These are phyloP conservation scores for Agrocybe praecox DNA, from an alignment of 768 basidiomycete species.

Conservation along the genomic window DNA sequence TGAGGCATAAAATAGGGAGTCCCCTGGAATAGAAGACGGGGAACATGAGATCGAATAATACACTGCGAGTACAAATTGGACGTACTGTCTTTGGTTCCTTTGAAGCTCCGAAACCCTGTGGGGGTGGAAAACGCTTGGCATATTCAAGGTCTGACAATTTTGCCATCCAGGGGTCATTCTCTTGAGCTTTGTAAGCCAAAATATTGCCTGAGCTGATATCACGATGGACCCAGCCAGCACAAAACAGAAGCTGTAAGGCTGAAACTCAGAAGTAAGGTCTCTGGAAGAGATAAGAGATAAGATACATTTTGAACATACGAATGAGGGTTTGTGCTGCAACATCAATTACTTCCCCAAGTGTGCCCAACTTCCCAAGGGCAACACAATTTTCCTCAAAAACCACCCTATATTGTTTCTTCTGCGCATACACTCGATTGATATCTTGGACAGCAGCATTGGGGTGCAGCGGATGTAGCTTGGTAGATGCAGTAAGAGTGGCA, in stretches of 20 bases:
- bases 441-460: no score
- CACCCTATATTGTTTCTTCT: neutral
- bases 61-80: no score
- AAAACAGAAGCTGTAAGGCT: neutral
- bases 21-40: neutral
- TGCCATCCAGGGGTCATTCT: neutral
- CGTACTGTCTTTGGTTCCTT: neutral
- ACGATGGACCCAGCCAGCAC: slow-evolving; percentile 2
- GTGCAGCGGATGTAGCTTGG: no score
- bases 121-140: neutral
- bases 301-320: neutral
- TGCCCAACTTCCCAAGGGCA: neutral
- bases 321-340: neutral
- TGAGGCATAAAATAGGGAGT: slow-evolving; percentile 2
- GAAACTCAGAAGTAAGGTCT: no score
- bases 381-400: neutral
- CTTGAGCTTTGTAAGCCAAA: neutral
- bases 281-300: no score
- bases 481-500: no score
- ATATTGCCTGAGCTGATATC: neutral
- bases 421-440: neutral
- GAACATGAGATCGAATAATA: no score
- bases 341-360: neutral
- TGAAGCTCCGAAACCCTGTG: neutral
- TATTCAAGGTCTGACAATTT: slow-evolving; percentile 4